A percentile compares a stretch with the other conserved stretches of the same genome.
phyloP scores from a whole-genome alignment of 208 protist genomes.

The Entamoeba moshkovskii region DNA sequence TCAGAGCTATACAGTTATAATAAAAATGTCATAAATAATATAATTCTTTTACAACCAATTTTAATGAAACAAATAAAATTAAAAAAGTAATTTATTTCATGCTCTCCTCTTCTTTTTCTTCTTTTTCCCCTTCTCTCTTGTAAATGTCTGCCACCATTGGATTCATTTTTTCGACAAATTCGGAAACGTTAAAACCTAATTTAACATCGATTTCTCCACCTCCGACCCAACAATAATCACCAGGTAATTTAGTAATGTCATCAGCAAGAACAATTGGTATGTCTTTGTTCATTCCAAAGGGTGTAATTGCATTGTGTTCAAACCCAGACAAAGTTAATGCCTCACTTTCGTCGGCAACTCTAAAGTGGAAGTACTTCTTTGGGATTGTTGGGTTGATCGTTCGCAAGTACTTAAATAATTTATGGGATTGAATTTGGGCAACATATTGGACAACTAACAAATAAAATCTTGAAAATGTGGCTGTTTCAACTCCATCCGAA shows the following conservation, averaged over 20 bases:
- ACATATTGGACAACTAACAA: not conserved
- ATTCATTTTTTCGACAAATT: not conserved
- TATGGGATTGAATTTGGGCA: not conserved
- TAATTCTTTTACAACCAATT: no score
- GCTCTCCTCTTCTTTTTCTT: not conserved
- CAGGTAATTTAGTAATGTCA: not conserved
- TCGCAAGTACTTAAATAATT: not conserved
- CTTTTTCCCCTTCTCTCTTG: not conserved
- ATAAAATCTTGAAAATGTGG: not conserved
- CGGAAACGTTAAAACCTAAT: not conserved
- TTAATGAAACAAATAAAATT: no score
- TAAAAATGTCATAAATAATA: no score
- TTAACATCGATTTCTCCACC: not conserved
- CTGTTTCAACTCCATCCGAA: not conserved
- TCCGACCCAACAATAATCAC: not conserved
- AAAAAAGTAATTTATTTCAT: no score
- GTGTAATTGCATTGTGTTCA: not conserved
- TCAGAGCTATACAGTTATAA: no score
- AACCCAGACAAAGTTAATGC: not conserved
- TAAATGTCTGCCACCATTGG: not conserved
- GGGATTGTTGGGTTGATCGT: not conserved
- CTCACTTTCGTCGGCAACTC: not conserved
- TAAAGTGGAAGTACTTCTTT: not conserved
- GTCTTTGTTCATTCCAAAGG: not conserved
- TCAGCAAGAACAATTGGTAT: not conserved